Base-by-base conservation (phyloP, 73 alveolate species). In the Loxodes magnus region DNA sequence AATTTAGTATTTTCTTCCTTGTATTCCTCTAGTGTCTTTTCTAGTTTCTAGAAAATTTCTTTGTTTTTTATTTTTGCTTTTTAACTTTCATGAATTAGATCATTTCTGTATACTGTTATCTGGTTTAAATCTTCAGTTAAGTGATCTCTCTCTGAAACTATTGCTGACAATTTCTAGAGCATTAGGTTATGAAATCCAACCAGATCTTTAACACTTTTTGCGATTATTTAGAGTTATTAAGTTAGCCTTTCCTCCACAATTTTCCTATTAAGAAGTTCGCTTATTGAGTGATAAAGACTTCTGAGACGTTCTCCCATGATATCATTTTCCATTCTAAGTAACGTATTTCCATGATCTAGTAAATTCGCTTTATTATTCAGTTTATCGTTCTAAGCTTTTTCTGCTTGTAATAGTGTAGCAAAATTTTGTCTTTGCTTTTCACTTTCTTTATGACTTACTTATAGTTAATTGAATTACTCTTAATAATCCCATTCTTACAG, bases 221-320 rank as follows among this genome's bases (percentile, higher is more conserved):
- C 26, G 6, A 46, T n/a, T 25, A 46, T 2, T 7, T 46, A 37
- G 20, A 19, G 5, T 46, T 46, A 37, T 25, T 46, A 37, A 10
- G 6, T 19, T 16, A 46, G 17, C 17, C 27, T 46, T 1, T 46
- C 59, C 17, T 75, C 79, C 20, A 50, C 38, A 27, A 38, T 56
- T 48, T 62, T 50, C 9, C 70, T 61, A 14, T 58, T 43, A 14
- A 69, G 64, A 10, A 75, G 43, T 33, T 38, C 49, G 23, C 52
- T 41, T 4, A 69, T 42, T 3, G 83, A 39, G 34, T 60, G 65
- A 27, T 58, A 48, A 10, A 68, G 71, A 22, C 76, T 54, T 24
- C 25, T 51, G 14, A 75, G 38, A 26, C 66, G 7, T 17, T 75
- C 79, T 7, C 79, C 83, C 65, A 68, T 69, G 3, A 75, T 75